Evolutionary conservation across 2,329 filamentous ascomycete species (phyloP).

Genomic region (Penicillium sp.): DNA sequence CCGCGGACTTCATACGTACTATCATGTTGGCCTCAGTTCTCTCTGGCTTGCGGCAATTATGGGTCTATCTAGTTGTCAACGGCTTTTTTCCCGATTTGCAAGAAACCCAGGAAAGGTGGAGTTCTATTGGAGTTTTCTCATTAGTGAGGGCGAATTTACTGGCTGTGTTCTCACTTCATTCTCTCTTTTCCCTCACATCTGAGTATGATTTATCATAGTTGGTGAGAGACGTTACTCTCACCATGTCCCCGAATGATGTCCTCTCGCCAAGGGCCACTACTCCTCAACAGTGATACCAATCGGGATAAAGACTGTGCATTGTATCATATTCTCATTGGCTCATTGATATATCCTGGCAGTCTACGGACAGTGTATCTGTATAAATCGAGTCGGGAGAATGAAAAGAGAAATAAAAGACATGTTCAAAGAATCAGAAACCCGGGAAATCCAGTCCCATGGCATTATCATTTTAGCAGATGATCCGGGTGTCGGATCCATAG

Average conservation of each 20-base stretch:
- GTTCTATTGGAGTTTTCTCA: background rate
- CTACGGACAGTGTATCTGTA: background rate
- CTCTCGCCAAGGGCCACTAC: background rate
- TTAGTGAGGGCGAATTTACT: background rate
- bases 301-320: background rate
- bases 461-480: conserved; percentile 14
- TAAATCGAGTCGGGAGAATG: background rate
- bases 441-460: conserved; percentile 12
- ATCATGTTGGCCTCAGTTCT: background rate
- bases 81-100: background rate
- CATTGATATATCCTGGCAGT: conserved; percentile 10
- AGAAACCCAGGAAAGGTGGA: conserved; percentile 9
- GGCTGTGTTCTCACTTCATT: background rate
- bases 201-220: background rate
- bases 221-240: background rate
- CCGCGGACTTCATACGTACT: too few species aligned
- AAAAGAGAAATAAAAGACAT: conserved; percentile 1
- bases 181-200: background rate
- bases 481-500: conserved; percentile 19
- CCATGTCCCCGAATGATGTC: conserved; percentile 25
- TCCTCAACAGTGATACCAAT: background rate
- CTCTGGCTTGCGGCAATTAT: too few species aligned
- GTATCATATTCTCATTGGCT: conserved; percentile 8
- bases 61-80: too few species aligned
- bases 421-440: background rate